Base-by-base conservation (phyloP, 2,329 filamentous ascomycete species). In the Fusarium sp. region DNA sequence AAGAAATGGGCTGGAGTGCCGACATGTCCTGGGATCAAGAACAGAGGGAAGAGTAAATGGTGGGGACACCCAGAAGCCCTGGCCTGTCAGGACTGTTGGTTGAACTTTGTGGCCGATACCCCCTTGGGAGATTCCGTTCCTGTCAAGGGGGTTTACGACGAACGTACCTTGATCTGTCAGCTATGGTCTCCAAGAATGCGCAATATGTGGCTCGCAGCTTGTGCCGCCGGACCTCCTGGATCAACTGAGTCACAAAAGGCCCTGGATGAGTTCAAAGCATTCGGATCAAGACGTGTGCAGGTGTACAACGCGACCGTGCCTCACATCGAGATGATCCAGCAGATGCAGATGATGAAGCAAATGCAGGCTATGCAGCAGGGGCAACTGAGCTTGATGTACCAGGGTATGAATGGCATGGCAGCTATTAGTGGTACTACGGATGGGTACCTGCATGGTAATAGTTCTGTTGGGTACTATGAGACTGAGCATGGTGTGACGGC, bases 121-220 rank as follows among this genome's bases (percentile, higher is more conserved):
- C 26, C 72, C 1, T 70, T 83, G 1, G 79, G 78, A 5, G 44
- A 49, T 4, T 58, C 65, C 1, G 63, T 82, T 26, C 74, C 77
- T 0, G 66, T 83, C 45, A 79, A 80, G 20, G 75, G 56, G 2
- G 67, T 63, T 2, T 67, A 72, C 10, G 76, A 82, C 17, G 70
- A 79, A 18, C 73, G 75, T 0, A 47, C 72, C 4, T 70, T 79
- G 11, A 81, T 82, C 44, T 84, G 83, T 54, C 80, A 81, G 39
- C 75, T 84, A 11, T 84, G 82, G 79, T 82, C 82, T 6, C 79
- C 80, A 2, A 80, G 83, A 10, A 84, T 84, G 82, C 82, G 83
- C n/a, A 73, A 55, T 2, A 77, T 82, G 72, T 84, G 80, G 77
- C 70, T 76, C 5, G 70, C 75, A 15, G 77, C 60, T 1, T 83